Conservation (phyloP, 2,329 filamentous ascomycete genomes). For the Fusarium kyushuense region DNA sequence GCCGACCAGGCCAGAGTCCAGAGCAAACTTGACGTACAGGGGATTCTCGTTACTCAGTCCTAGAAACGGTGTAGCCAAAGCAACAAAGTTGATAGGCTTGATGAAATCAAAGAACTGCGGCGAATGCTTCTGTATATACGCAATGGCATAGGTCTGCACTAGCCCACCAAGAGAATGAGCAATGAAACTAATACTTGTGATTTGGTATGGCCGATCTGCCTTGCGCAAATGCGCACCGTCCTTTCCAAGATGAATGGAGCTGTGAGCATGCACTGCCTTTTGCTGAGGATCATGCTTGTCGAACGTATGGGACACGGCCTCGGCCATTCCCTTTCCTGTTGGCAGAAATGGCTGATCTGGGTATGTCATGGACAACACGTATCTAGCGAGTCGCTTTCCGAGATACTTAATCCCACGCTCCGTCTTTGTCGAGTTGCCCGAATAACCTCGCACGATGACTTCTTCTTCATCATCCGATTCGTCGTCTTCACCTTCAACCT, state of each 20-base stretch:
- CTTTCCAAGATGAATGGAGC: slow-evolving; percentile 67
- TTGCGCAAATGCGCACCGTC: slow-evolving; percentile 66
- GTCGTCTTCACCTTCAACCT: slow-evolving; percentile 59
- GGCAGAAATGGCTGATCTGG: slow-evolving; percentile 92
- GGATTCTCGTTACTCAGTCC: slow-evolving; percentile 98
- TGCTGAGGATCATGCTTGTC: slow-evolving; percentile 61
- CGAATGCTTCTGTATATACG: slow-evolving; percentile 96
- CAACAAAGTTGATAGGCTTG: slow-evolving; percentile 89
- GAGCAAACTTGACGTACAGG: slow-evolving; percentile 94
- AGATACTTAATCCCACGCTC: slow-evolving; percentile 97
- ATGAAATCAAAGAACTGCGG: slow-evolving; percentile 90
- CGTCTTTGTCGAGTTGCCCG: slow-evolving; percentile 89
- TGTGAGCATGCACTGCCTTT: slow-evolving; percentile 69
- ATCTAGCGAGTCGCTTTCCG: slow-evolving; percentile 92
- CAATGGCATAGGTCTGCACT: slow-evolving; percentile 92
- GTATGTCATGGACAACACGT: slow-evolving; percentile 89
- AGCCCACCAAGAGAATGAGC: slow-evolving; percentile 91
- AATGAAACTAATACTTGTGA: slow-evolving; percentile 95
- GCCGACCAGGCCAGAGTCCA: slow-evolving; percentile 97
- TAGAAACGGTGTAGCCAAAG: slow-evolving; percentile 87
- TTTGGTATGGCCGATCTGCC: slow-evolving; percentile 74
- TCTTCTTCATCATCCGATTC: slow-evolving; percentile 77
- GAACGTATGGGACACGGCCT: slow-evolving; percentile 57
- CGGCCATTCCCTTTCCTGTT: slow-evolving; percentile 62
- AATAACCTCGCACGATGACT: slow-evolving; percentile 89